These are phyloP conservation scores for Ampelomyces quisqualis DNA, from an alignment of 2,329 filamentous ascomycete species.

Conservation along the genomic window DNA sequence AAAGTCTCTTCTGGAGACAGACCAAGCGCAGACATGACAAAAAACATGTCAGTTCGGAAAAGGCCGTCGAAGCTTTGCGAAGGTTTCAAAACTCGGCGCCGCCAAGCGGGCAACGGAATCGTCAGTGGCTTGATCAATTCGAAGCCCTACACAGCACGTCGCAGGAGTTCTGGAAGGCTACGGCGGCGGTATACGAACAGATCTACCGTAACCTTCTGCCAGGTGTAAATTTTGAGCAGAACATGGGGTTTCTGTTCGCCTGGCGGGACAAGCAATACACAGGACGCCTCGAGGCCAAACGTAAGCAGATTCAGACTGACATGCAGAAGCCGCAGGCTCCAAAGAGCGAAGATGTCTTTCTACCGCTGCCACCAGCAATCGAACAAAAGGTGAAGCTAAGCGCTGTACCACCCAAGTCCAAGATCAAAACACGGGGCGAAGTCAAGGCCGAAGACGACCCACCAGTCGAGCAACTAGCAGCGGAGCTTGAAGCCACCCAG, in stretches of 20 bases:
- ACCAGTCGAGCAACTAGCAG: background rate
- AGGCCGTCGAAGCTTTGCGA: background rate
- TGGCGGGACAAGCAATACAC: constrained; percentile 8
- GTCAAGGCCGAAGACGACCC: background rate
- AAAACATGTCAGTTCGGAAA: background rate
- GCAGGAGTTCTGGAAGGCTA: constrained; percentile 8
- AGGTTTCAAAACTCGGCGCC: background rate
- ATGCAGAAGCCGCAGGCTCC: constrained; percentile 1
- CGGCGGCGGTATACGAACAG: background rate
- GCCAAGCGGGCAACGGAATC: constrained; percentile 6
- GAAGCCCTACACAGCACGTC: constrained; percentile 3
- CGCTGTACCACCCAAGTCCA: background rate
- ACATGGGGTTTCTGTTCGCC: constrained; percentile 1
- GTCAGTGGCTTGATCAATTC: constrained; percentile 8
- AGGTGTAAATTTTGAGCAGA: constrained; percentile 2
- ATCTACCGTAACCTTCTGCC: background rate
- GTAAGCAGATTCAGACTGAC: constrained; percentile 2
- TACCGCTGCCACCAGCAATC: background rate
- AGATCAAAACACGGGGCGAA: constrained; percentile 8
- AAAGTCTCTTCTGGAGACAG: constrained; percentile 10
- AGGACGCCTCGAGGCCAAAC: constrained; percentile 4
- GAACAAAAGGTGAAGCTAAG: background rate
- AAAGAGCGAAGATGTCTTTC: constrained; percentile 5
- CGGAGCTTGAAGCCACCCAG: background rate
- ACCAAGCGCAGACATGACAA: background rate